Conservation (phyloP, 2,329 filamentous ascomycete species). For the Pseudogymnoascus sp. region DNA sequence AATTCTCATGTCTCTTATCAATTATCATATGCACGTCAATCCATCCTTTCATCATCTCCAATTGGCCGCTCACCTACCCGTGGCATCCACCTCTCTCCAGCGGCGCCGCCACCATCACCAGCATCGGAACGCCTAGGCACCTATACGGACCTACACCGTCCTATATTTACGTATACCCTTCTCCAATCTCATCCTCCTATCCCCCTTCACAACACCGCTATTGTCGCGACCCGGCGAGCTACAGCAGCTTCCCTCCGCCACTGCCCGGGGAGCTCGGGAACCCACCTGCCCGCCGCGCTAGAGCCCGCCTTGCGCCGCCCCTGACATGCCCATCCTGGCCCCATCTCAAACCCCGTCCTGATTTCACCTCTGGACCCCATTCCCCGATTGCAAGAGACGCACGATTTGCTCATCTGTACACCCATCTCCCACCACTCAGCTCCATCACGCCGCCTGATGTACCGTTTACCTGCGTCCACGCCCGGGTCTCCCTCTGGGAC, state of each 20-base stretch:
- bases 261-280: not conserved
- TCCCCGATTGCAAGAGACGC: not conserved
- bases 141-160: not conserved
- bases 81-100: not conserved
- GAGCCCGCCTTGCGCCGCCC: not conserved
- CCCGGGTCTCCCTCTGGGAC: not conserved
- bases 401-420: not conserved
- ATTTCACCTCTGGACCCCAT: not conserved
- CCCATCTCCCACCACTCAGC: not conserved
- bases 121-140: not conserved
- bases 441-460: not conserved
- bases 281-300: not conserved
- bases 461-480: not conserved
- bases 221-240: not conserved
- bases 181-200: not conserved
- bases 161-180: slow-evolving; percentile 1
- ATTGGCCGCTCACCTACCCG: not conserved
- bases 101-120: not conserved
- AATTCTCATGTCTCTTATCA: not conserved
- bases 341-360: not conserved
- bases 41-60: not conserved
- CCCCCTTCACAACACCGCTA: not conserved
- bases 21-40: not conserved
- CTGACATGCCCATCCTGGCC: not conserved
- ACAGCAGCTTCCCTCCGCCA: not conserved